These are phyloP conservation scores for Metarhizium robertsii DNA, from an alignment of 2,329 filamentous ascomycete genomes.

Conservation along the genomic window DNA sequence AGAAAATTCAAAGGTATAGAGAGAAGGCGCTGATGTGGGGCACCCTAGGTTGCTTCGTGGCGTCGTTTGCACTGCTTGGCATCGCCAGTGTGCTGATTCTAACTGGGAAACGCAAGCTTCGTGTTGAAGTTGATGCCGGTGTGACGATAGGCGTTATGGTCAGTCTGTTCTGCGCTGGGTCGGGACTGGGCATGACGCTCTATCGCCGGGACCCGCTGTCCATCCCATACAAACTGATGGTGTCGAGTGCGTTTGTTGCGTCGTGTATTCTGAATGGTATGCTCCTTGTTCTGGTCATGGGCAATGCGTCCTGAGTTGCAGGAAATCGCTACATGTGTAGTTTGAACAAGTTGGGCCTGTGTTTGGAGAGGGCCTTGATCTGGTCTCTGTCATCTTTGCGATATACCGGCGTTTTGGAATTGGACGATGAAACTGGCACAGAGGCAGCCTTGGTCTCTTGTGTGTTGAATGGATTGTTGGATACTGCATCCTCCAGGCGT, in stretches of 20 bases:
- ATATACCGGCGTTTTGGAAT: background rate
- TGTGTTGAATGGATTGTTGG: background rate
- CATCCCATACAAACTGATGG: conserved; percentile 31
- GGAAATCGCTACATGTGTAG: background rate
- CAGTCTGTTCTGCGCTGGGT: conserved; percentile 54
- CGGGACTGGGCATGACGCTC: conserved; percentile 50
- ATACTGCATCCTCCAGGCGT: background rate
- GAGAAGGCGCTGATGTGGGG: conserved; percentile 47
- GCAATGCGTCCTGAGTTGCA: conserved; percentile 23
- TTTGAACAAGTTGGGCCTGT: background rate
- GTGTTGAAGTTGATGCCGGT: conserved; percentile 64
- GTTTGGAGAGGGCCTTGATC: background rate
- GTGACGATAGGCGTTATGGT: conserved; percentile 60
- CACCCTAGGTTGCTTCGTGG: conserved; percentile 44
- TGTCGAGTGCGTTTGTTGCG: conserved; percentile 26
- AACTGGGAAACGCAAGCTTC: conserved; percentile 58
- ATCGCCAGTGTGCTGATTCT: conserved; percentile 56
- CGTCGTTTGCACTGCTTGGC: conserved; percentile 53
- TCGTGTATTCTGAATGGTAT: conserved; percentile 34
- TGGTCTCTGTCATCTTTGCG: background rate
- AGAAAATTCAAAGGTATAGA: conserved; percentile 38
- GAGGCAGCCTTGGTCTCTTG: background rate
- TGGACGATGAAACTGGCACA: background rate
- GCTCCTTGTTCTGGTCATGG: conserved; percentile 32
- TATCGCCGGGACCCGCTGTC: conserved; percentile 37